Percentiles rank a stretch among this genome's conserved stretches.
These are phyloP conservation scores for Strobilomyces echinocephalus DNA, from an alignment of 768 basidiomycete species.

Conservation along the genomic window DNA sequence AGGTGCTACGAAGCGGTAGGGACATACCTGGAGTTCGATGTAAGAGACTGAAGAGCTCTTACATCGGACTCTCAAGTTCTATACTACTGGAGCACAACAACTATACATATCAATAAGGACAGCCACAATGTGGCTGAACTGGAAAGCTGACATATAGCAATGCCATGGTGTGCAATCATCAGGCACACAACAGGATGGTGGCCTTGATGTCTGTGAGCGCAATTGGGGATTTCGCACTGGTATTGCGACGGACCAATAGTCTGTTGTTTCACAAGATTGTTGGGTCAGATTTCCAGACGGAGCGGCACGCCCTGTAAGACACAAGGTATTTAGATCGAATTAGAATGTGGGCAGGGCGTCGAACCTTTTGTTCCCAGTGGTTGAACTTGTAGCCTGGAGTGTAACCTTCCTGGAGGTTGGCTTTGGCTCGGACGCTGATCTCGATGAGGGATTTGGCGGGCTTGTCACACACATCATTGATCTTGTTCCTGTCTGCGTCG, in stretches of 20 bases:
- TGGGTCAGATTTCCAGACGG: slow-evolving; percentile 94
- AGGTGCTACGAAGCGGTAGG: too few relatives aligned
- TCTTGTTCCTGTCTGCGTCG: slow-evolving; percentile 59
- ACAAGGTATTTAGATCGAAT: background rate
- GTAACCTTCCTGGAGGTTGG: slow-evolving; percentile 91
- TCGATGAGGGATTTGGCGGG: slow-evolving; percentile 70
- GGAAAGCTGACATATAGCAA: too few relatives aligned
- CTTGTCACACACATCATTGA: slow-evolving; percentile 74
- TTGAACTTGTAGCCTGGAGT: slow-evolving; percentile 99
- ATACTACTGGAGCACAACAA: too few relatives aligned
- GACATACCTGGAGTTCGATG: too few relatives aligned
- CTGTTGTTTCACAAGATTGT: slow-evolving; percentile 79
- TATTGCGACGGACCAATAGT: slow-evolving; percentile 84
- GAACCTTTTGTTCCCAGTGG: slow-evolving; percentile 97
- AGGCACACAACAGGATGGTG: too few relatives aligned
- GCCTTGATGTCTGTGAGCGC: slow-evolving; percentile 44
- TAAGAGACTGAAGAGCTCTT: too few relatives aligned
- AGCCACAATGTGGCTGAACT: too few relatives aligned
- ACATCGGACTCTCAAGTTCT: too few relatives aligned
- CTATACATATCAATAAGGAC: too few relatives aligned
- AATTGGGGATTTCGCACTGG: slow-evolving; percentile 55
- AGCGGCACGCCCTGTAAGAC: slow-evolving; percentile 81
- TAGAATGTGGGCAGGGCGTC: slow-evolving; percentile 5
- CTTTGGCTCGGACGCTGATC: slow-evolving; percentile 75
- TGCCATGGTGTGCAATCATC: too few relatives aligned